Evolutionary conservation across 2,329 filamentous ascomycete genomes (phyloP), one percentile per base, ranked within the genome.

Genomic region (Diaporthe destruens): DNA sequence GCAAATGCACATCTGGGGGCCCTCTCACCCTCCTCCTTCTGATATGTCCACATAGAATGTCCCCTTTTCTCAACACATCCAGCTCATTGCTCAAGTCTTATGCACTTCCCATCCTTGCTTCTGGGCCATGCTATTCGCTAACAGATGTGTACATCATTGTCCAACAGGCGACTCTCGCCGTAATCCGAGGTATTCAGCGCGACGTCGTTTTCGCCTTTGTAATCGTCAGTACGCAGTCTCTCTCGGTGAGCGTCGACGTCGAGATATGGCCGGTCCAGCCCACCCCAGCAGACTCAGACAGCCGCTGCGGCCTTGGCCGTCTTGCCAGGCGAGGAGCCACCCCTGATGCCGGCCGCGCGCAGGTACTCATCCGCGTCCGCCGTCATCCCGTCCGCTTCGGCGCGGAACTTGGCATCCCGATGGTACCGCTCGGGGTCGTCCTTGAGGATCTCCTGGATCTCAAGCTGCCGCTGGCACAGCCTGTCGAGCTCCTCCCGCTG

Each of bases 251-350:
- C 14, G 2, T 23, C 3, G 16, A 2, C 16, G 23, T 12, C 8
- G 57, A 23, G 4, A 11, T 14, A 2, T 16, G 23, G 39, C 6
- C 14, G 6, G 3, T 14, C 0, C 39, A 42, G 18, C 44, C n/a
- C 16, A 61, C 8, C 8, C 47, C 9, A 5, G 8, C 44, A 9
- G 25, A 6, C 1, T 47, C 18, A 2, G 39, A n/a, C 25, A 16
- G 23, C 7, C 0, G 23, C 7, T 0, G 23, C 4, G 6, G n/a
- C 23, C 2, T 23, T 29, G 36, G 18, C 3, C 1, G 14, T 61
- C 42, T 61, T 42, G 34, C 44, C 7, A 9, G 1, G 44, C 2
- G 20, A 47, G 6, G 44, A 47, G 20, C 18, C 44, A 20, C 11
- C 12, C 1, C 8, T 6, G n/a, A n/a, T n/a, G 6, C 8, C 1